phyloP scores from a whole-genome alignment of 139 green algal genomes.

The Deuterostichococcus epilithicus region DNA sequence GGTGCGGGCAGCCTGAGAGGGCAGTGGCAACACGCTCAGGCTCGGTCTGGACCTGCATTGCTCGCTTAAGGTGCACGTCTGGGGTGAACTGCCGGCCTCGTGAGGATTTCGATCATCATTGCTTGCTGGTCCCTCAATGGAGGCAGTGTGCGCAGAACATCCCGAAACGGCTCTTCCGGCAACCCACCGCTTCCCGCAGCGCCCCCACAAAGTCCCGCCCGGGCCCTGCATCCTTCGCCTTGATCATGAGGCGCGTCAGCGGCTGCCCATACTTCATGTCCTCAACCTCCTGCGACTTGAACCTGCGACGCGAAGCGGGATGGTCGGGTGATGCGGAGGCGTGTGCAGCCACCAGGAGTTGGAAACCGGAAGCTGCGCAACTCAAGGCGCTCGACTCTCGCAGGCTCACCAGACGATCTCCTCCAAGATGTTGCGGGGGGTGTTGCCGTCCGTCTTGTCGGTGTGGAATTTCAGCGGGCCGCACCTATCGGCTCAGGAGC shows the following conservation, averaged over 20 bases:
- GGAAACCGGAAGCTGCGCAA: neutral
- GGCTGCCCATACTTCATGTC: conserved; percentile 38
- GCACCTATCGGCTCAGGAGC: no score
- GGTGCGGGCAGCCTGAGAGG: conserved; percentile 19
- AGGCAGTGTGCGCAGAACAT: no score
- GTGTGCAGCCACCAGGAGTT: neutral
- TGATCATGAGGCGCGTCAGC: conserved; percentile 28
- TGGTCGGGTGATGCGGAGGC: neutral
- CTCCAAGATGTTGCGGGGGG: conserved; percentile 96
- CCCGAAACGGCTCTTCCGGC: no score
- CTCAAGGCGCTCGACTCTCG: neutral
- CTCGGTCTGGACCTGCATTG: no score
- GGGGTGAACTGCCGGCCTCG: no score
- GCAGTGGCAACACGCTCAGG: neutral
- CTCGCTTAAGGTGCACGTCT: no score
- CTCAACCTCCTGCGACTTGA: conserved; percentile 83
- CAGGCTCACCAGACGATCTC: conserved; percentile 92
- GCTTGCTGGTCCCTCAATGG: no score
- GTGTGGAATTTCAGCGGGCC: conserved; percentile 75
- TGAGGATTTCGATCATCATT: no score
- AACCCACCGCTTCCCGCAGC: conserved; percentile 31
- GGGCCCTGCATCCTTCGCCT: conserved; percentile 43
- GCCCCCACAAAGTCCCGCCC: conserved; percentile 89
- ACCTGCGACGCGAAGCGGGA: conserved; percentile 35
- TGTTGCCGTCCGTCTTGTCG: conserved; percentile 69